Evolutionary conservation across 2,329 filamentous ascomycete species (phyloP).

Genomic region (Venturia nashicola): DNA sequence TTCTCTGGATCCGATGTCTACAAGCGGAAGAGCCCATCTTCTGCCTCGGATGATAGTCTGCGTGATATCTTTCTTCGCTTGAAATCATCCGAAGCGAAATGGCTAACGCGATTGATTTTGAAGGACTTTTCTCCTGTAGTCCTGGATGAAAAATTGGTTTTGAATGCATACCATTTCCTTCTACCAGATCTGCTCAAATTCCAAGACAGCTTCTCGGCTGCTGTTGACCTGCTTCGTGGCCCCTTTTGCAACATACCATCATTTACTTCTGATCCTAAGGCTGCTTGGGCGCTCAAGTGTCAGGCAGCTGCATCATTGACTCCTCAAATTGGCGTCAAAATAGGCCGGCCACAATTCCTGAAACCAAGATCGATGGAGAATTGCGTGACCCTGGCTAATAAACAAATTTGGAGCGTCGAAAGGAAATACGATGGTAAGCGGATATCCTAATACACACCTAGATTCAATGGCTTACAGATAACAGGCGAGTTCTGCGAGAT

Average conservation of each 20-base stretch:
- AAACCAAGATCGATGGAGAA: constrained; percentile 51
- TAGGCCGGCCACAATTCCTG: constrained; percentile 31
- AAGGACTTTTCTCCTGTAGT: constrained; percentile 61
- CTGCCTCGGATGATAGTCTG: constrained; percentile 29
- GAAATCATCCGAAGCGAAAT: constrained; percentile 63
- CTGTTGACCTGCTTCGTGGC: constrained; percentile 41
- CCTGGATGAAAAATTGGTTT: constrained; percentile 45
- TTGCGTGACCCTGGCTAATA: constrained; percentile 52
- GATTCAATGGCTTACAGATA: not conserved
- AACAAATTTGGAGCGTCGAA: constrained; percentile 58
- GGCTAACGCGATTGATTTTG: constrained; percentile 70
- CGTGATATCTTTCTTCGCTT: constrained; percentile 47
- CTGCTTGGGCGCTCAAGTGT: constrained; percentile 21
- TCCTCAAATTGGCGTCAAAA: constrained; percentile 31
- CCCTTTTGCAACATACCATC: constrained; percentile 14
- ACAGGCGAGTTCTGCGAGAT: constrained; percentile 73
- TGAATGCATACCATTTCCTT: constrained; percentile 53
- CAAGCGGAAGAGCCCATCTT: constrained; percentile 14
- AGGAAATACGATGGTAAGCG: constrained; percentile 58
- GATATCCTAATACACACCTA: not conserved
- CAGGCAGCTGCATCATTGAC: constrained; percentile 26
- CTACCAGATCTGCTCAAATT: constrained; percentile 60
- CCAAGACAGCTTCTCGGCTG: constrained; percentile 53
- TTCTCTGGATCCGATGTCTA: constrained; percentile 59
- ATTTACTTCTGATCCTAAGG: constrained; percentile 15